Conservation (phyloP, 164 flowering plant genomes). For the Annona squamosa region DNA sequence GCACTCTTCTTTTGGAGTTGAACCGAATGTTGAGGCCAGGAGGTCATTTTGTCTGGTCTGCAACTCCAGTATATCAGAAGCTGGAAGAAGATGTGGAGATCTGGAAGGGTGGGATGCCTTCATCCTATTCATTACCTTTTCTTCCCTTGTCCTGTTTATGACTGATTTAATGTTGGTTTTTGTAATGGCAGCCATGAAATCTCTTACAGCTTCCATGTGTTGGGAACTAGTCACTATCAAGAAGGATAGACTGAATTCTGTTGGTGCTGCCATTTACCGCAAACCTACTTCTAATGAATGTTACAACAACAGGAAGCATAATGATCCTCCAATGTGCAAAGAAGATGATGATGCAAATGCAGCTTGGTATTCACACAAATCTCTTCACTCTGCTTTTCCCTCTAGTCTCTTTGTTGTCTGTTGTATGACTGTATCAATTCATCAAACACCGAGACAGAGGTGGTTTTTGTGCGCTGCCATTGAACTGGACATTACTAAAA, state of each 20-base stretch:
- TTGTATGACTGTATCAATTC: too few species aligned
- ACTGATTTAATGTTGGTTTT: constrained; percentile 6
- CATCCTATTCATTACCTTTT: background rate
- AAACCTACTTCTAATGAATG: constrained; percentile 66
- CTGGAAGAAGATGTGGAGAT: constrained; percentile 75
- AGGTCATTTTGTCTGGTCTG: constrained; percentile 96
- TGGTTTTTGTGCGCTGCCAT: too few species aligned
- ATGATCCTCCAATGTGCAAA: constrained; percentile 64
- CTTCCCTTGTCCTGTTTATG: background rate
- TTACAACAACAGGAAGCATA: constrained; percentile 39
- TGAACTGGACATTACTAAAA: too few species aligned
- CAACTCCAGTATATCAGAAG: constrained; percentile 90
- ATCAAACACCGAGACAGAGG: too few species aligned
- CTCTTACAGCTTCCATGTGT: constrained; percentile 60
- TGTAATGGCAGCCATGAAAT: constrained; percentile 49
- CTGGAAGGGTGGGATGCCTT: constrained; percentile 60
- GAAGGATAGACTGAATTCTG: constrained; percentile 46
- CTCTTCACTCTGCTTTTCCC: background rate
- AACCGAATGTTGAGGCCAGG: constrained; percentile 88
- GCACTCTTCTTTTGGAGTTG: constrained; percentile 80
- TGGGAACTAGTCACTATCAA: constrained; percentile 50
- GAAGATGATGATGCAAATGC: constrained; percentile 72
- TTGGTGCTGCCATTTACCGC: constrained; percentile 58
- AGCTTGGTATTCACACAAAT: constrained; percentile 45
- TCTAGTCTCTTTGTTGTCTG: background rate